Base-by-base conservation (phyloP, 371 early-diverging fungal genomes). In the Lichtheimia hyalospora region DNA sequence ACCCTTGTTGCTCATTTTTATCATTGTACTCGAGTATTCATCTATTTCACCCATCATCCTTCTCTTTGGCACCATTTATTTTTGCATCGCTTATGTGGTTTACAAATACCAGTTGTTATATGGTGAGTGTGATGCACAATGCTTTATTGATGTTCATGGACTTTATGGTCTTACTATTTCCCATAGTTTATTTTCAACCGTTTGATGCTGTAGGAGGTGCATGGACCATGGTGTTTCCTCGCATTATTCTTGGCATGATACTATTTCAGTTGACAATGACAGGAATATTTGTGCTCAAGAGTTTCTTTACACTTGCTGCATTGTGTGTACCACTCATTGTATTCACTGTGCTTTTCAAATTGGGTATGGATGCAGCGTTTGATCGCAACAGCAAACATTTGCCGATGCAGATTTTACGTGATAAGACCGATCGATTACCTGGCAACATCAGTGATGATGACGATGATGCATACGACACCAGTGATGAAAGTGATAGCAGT, bases 41-140 rank as follows among this genome's bases (percentile, higher is more conserved):
- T 85, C 87, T n/a, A 89, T 96, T 25, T 84, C 88, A 49, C 97
- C 97, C 0, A 63, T 96, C 15, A 90, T 95, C 20, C 74, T 95
- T 20, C 59, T 90, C 0, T 91, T 94, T 65, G 92, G 92, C 4
- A 73, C 85, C 0, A 42, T 90, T 2, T 96, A 91, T 68, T 97
- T 89, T 71, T 79, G 79, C 14, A 74, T 92, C 18, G 88, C 88
- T 5, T 91, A 89, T 44, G 63, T 95, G 20, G 88, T 95, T 12
- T 91, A 87, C 84, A 97, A 97, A 70, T 89, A 93, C 67, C 86
- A 89, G 62, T 79, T 91, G 20, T 78, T 91, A 49, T 94, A 93
- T 74, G 92, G 79, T 79, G 74, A 63, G 54, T 39, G 5, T 25
- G 34, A 10, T 10, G 8, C 10, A 34, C 0, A 34, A 28, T 28